Evolutionary conservation across 2,329 filamentous ascomycete genomes (phyloP).

Genomic region (Acephala macrosclerotiorum): DNA sequence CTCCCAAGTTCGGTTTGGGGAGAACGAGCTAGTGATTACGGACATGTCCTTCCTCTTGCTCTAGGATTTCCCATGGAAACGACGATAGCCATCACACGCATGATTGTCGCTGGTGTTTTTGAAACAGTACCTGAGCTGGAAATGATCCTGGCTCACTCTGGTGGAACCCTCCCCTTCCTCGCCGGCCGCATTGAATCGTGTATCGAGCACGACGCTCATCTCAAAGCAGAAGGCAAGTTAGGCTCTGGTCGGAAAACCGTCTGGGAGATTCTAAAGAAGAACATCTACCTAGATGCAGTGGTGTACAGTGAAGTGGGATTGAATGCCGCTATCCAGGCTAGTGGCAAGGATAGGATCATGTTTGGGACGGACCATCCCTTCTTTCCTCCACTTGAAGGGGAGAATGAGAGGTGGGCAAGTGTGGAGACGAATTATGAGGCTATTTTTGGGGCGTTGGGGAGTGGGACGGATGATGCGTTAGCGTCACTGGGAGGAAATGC

Average conservation of each 20-base stretch:
- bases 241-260: slow-evolving; percentile 57
- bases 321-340: slow-evolving; percentile 72
- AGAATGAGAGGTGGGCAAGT: slow-evolving; percentile 73
- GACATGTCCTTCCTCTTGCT: slow-evolving; percentile 85
- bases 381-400: slow-evolving; percentile 77
- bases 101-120: slow-evolving; percentile 88
- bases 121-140: slow-evolving; percentile 74
- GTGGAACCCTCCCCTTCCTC: slow-evolving; percentile 87
- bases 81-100: slow-evolving; percentile 85
- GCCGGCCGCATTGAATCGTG: slow-evolving; percentile 90
- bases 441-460: slow-evolving; percentile 59
- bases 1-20: slow-evolving; percentile 84
- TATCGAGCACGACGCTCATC: slow-evolving; percentile 80
- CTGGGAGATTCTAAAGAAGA: slow-evolving; percentile 73
- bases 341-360: slow-evolving; percentile 73
- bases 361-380: slow-evolving; percentile 88
- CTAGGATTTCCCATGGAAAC: slow-evolving; percentile 93
- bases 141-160: slow-evolving; percentile 86
- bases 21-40: slow-evolving; percentile 74
- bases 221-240: slow-evolving; percentile 68
- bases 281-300: slow-evolving; percentile 89
- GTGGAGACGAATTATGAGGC: slow-evolving; percentile 65
- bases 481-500: slow-evolving; percentile 68
- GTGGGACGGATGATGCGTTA: slow-evolving; percentile 53
- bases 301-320: slow-evolving; percentile 80